Conservation (phyloP, 208 protist species). For the Trypanosoma melophagium region DNA sequence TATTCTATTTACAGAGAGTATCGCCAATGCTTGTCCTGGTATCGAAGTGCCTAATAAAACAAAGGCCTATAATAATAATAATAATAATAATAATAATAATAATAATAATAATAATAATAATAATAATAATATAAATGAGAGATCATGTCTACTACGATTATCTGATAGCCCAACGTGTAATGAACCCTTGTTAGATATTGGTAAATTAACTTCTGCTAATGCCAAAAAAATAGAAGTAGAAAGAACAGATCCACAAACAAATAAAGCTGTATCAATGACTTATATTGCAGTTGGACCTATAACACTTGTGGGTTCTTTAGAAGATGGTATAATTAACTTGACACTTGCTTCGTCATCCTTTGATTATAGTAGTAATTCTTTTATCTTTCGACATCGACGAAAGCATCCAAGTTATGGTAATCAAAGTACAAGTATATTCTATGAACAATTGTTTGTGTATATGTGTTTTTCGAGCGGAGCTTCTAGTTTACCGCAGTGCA, state of each 20-base stretch:
- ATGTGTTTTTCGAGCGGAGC: conserved; percentile 33
- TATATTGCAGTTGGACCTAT: conserved; percentile 25
- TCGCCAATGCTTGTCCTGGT: conserved; percentile 13
- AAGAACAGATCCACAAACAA: conserved; percentile 1
- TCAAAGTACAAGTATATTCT: conserved; percentile 20
- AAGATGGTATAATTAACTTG: conserved; percentile 21
- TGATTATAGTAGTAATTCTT: neutral
- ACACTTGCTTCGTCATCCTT: neutral
- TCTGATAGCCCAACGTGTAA: conserved; percentile 27
- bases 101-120: neutral
- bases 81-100: neutral
- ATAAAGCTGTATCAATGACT: conserved; percentile 1
- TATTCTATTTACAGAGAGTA: conserved; percentile 33
- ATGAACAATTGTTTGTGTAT: conserved; percentile 37
- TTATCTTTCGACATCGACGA: neutral
- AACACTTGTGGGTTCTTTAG: conserved; percentile 23
- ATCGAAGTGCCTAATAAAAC: neutral
- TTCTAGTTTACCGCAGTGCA: conserved; percentile 16
- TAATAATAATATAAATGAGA: neutral
- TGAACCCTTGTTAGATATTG: conserved; percentile 25
- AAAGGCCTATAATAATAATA: no score
- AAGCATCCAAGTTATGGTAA: conserved; percentile 3
- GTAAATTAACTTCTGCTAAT: conserved; percentile 24
- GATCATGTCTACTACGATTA: conserved; percentile 25
- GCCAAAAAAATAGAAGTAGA: conserved; percentile 8